A percentile compares a stretch with the other conserved stretches of the same genome.
Conservation (phyloP, 768 basidiomycete species). For the Mycena polygramma region DNA sequence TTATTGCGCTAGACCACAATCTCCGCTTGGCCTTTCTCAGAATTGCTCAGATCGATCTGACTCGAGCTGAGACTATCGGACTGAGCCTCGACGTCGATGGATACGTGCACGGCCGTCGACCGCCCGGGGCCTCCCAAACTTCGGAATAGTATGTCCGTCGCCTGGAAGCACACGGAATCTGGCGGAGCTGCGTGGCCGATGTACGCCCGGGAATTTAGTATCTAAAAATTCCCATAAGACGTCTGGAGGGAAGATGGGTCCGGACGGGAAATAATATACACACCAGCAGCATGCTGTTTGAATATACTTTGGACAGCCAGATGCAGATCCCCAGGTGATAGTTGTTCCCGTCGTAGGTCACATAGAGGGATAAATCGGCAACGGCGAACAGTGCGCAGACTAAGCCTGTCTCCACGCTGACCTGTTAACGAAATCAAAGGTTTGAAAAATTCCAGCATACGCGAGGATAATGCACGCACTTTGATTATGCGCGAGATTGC, state of each 20-base stretch:
- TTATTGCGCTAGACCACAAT: too few species aligned
- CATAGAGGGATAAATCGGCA: conserved; percentile 37
- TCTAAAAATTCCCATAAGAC: too few species aligned
- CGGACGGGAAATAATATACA: too few species aligned
- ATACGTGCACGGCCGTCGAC: not conserved
- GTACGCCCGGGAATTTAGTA: conserved; percentile 16
- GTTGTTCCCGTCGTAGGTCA: conserved; percentile 34
- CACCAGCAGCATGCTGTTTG: conserved; percentile 34
- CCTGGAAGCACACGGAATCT: not conserved
- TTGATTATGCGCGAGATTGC: conserved; percentile 15
- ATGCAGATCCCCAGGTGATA: conserved; percentile 36
- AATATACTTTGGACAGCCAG: conserved; percentile 42
- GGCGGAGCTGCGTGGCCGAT: not conserved
- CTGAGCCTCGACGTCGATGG: not conserved
- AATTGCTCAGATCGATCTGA: not conserved
- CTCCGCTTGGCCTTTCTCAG: too few species aligned
- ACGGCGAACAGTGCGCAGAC: conserved; percentile 37
- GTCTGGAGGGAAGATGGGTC: too few species aligned
- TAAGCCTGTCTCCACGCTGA: conserved; percentile 39
- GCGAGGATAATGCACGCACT: not conserved
- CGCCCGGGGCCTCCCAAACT: not conserved
- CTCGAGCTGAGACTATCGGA: not conserved
- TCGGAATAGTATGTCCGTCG: not conserved
- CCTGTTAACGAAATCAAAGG: conserved; percentile 1
- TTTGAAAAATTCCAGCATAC: too few species aligned